These are phyloP conservation scores for Oryza brachyantha DNA, from an alignment of 176 grass and related monocot species.

Conservation along the genomic window DNA sequence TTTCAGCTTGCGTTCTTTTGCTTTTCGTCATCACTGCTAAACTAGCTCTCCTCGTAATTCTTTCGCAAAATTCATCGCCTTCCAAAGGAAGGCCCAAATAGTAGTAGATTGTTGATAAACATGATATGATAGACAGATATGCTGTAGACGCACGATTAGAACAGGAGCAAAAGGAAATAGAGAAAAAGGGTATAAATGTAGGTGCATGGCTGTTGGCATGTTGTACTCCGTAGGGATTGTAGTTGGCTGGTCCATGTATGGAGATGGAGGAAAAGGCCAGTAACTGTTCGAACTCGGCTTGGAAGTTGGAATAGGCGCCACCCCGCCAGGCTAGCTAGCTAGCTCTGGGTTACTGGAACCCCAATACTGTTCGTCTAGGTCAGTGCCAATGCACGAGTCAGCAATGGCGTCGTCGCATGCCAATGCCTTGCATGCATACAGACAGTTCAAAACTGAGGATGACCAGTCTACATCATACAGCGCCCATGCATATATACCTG, in stretches of 20 bases:
- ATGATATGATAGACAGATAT: not conserved
- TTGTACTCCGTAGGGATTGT: not conserved
- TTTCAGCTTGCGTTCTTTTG: slow-evolving; percentile 16
- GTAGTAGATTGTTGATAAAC: not conserved
- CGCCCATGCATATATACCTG: not conserved
- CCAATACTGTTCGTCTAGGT: slow-evolving; percentile 31
- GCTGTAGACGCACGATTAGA: not conserved
- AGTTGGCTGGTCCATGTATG: not conserved
- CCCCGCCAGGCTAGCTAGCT: not conserved
- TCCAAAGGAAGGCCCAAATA: not conserved
- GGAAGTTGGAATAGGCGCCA: not conserved
- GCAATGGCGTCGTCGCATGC: not conserved
- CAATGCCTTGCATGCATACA: slow-evolving; percentile 7
- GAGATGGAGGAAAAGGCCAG: too few species aligned
- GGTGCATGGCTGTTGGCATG: not conserved
- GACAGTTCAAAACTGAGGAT: not conserved
- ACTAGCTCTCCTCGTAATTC: not conserved
- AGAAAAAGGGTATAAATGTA: not conserved
- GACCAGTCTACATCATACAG: slow-evolving; percentile 16
- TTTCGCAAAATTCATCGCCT: not conserved
- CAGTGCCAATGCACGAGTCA: not conserved
- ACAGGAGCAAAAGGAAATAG: not conserved
- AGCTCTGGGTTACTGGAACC: not conserved
- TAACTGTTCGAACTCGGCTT: slow-evolving; percentile 13
- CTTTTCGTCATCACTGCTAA: not conserved